Conservation (phyloP, 371 early-diverging fungal genomes). For the Polyrhizophydium stewartii region DNA sequence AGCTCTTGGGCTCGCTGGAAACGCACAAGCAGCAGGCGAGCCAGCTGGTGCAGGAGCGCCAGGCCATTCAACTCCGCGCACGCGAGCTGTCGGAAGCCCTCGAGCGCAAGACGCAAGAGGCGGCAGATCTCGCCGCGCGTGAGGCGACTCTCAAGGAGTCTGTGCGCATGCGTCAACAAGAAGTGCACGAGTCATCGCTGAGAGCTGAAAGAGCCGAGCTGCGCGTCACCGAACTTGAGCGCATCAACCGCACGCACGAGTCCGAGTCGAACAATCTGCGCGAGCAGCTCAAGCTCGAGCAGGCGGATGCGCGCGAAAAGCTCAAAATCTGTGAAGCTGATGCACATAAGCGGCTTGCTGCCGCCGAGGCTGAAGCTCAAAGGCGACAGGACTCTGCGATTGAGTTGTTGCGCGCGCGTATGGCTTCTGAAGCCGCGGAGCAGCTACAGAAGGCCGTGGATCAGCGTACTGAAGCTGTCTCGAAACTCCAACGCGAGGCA, state of each 20-base stretch:
- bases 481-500: background rate
- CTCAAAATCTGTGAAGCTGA: background rate
- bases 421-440: background rate
- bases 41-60: background rate
- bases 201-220: background rate
- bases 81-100: slow-evolving; percentile 1
- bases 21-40: background rate
- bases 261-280: background rate
- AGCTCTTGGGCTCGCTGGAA: background rate
- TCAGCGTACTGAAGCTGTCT: background rate
- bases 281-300: background rate
- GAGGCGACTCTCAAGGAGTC: background rate
- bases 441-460: background rate
- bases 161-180: background rate
- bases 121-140: background rate
- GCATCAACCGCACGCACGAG: background rate
- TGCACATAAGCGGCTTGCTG: background rate
- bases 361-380: background rate
- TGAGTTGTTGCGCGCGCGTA: background rate
- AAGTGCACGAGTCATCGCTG: background rate
- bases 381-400: background rate
- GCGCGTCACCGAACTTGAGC: background rate
- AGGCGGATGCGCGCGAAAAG: background rate
- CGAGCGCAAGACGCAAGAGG: slow-evolving; percentile 2
- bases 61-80: background rate